phyloP scores from a whole-genome alignment of 768 basidiomycete species.

The Krasilnikovozyma curviuscula region DNA sequence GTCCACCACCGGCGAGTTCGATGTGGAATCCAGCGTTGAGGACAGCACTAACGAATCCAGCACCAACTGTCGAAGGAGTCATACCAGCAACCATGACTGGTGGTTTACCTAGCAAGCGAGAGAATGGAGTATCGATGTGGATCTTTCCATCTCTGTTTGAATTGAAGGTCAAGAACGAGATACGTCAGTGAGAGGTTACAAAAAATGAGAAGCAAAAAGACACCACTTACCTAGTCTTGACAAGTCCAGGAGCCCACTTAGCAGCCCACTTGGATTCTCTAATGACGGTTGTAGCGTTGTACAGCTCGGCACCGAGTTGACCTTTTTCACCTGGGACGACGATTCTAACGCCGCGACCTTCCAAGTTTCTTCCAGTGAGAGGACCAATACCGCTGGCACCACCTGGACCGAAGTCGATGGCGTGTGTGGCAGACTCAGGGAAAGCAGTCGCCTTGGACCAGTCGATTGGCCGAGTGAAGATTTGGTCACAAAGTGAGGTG shows the following conservation, averaged over 20 bases:
- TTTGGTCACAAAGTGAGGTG: slow-evolving; percentile 74
- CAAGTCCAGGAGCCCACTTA: slow-evolving; percentile 62
- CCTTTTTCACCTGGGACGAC: slow-evolving; percentile 79
- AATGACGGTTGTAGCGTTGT: slow-evolving; percentile 42
- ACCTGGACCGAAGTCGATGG: slow-evolving; percentile 90
- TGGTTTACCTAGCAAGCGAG: slow-evolving; percentile 82
- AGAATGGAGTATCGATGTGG: slow-evolving; percentile 89
- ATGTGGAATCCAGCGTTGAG: slow-evolving; percentile 87
- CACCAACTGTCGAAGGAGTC: slow-evolving; percentile 93
- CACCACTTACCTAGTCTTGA: slow-evolving; percentile 60
- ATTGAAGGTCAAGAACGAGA: slow-evolving; percentile 11
- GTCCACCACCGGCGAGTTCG: slow-evolving; percentile 93
- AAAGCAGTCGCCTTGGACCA: slow-evolving; percentile 82
- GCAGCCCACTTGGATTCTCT: slow-evolving; percentile 81
- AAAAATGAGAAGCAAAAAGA: neutral
- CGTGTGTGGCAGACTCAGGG: slow-evolving; percentile 77
- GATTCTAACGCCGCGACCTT: slow-evolving; percentile 80
- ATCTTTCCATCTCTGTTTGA: slow-evolving; percentile 63
- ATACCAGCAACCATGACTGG: slow-evolving; percentile 99
- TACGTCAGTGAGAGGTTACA: neutral
- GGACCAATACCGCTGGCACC: slow-evolving; percentile 83
- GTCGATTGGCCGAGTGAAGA: slow-evolving; percentile 78
- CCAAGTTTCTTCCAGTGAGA: slow-evolving; percentile 70
- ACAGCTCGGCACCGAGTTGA: slow-evolving; percentile 73
- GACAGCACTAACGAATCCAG: slow-evolving; percentile 81